Conservation (phyloP, 2,329 filamentous ascomycete species). For the Sarocladiaceae sp. region DNA sequence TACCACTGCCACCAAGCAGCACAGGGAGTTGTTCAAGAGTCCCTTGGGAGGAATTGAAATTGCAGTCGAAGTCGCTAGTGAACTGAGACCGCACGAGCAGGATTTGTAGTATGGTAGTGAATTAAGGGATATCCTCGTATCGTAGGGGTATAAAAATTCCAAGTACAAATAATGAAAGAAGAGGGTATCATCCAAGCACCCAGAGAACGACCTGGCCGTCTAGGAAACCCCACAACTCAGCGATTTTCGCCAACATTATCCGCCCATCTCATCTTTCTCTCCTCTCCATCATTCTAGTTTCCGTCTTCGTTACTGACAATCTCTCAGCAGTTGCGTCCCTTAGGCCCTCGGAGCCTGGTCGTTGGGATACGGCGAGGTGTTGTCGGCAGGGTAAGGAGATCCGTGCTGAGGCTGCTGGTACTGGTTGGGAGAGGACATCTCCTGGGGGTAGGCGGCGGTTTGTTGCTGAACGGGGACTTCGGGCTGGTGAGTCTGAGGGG, state of each 20-base stretch:
- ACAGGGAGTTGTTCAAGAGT: too few species aligned
- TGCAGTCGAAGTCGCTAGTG: too few species aligned
- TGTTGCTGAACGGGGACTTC: not conserved
- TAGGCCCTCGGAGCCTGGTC: not conserved
- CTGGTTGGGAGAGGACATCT: not conserved
- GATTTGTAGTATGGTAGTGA: too few species aligned
- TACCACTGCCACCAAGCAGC: too few species aligned
- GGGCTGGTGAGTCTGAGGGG: not conserved
- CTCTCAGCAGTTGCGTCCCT: not conserved
- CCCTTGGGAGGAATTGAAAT: too few species aligned
- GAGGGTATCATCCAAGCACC: not conserved
- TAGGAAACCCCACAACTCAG: not conserved
- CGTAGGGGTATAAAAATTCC: not conserved
- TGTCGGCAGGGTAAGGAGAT: not conserved
- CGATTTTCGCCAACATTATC: too few species aligned
- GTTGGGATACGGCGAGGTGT: not conserved
- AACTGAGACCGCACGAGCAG: too few species aligned
- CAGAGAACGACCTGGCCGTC: not conserved
- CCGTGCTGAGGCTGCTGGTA: not conserved
- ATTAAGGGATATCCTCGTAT: not conserved
- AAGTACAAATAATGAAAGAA: not conserved
- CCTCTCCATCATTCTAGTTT: not conserved
- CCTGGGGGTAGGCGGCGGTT: not conserved
- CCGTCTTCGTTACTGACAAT: too few species aligned
- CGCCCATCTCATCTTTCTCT: not conserved